A percentile compares a stretch with the other conserved stretches of the same genome.
Evolutionary conservation across 2,329 filamentous ascomycete genomes (phyloP).

Genomic region (Daldinia sp.): DNA sequence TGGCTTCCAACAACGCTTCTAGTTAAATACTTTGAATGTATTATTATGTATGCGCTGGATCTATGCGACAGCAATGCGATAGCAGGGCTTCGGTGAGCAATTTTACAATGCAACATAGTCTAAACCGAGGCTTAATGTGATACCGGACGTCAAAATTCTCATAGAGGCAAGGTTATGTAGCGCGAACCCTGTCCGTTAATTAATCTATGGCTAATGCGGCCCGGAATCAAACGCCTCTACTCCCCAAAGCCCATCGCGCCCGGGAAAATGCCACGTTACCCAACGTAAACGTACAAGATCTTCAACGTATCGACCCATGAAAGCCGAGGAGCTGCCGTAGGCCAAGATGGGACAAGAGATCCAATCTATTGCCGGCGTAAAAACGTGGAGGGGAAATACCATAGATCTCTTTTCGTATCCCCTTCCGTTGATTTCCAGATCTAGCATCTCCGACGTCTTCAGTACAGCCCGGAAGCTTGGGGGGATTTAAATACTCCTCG

Average conservation of each 20-base stretch:
- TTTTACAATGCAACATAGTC: no score
- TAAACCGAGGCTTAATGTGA: background rate
- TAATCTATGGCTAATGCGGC: constrained; percentile 49
- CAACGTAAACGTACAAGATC: constrained; percentile 29
- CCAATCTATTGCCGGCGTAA: constrained; percentile 45
- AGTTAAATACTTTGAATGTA: no score
- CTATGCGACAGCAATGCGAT: no score
- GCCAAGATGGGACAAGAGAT: constrained; percentile 46
- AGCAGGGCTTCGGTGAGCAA: no score
- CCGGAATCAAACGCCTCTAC: constrained; percentile 41
- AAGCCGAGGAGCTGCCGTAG: constrained; percentile 40
- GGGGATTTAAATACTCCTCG: constrained; percentile 20
- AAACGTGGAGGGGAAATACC: constrained; percentile 41
- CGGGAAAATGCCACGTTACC: constrained; percentile 26
- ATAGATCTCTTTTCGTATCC: constrained; percentile 41
- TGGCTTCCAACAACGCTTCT: no score
- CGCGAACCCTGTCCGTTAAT: constrained; percentile 31
- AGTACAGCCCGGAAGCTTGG: constrained; percentile 25
- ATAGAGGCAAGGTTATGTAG: constrained; percentile 21
- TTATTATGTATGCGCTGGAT: no score
- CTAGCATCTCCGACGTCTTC: constrained; percentile 37
- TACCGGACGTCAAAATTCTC: background rate
- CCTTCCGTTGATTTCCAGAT: constrained; percentile 50
- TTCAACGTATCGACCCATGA: constrained; percentile 28
- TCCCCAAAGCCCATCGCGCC: constrained; percentile 12